Evolutionary conservation across 2,329 filamentous ascomycete genomes (phyloP), one percentile per base, ranked within the genome.

Genomic region (Neofusicoccum ribis): DNA sequence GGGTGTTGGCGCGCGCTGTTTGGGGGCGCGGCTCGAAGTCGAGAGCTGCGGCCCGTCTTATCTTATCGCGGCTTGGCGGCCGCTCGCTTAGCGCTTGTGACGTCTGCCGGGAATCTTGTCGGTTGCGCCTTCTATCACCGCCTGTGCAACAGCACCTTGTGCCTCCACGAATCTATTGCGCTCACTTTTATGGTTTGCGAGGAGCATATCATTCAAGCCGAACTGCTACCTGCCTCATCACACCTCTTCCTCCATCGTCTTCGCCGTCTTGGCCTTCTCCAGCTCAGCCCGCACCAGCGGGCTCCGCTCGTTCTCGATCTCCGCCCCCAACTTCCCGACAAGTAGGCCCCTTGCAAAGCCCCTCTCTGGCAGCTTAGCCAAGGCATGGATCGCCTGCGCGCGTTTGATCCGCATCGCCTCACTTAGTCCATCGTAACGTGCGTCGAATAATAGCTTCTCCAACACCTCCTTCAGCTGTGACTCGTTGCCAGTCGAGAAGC

Each of bases 371-470:
- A 66, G 54, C 65, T 69, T 73, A 1, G 65, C 68, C 23, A 72
- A 49, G 2, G 62, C 68, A 5, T 70, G 58, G 37, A 74, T 56
- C 3, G 73, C 72, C 43, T 75, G 69, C 2, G 72, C 73, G 14
- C 73, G 63, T 67, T 71, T 71, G 52, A 72, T 52, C 37, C 73
- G 65, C 65, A 72, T 70, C 5, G 71, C 72, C 67, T 74, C 73
- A 3, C 69, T 70, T 37, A 73, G 63, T 2, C 70, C 71, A 36
- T 71, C 70, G 49, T 71, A 72, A 27, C 63, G 69, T 5, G 69
- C 44, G 54, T 74, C 69, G 59, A 74, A 73, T 1, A 74, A 63
- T 8, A 72, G 14, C 44, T 68, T 71, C 49, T 69, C 67, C 11
- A 74, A 50, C 5, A 63, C 63, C 3, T 66, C 44, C n/a, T 68